phyloP scores from a whole-genome alignment of 352 stramenopile genomes.

The Chrysophaeum taylorii region DNA sequence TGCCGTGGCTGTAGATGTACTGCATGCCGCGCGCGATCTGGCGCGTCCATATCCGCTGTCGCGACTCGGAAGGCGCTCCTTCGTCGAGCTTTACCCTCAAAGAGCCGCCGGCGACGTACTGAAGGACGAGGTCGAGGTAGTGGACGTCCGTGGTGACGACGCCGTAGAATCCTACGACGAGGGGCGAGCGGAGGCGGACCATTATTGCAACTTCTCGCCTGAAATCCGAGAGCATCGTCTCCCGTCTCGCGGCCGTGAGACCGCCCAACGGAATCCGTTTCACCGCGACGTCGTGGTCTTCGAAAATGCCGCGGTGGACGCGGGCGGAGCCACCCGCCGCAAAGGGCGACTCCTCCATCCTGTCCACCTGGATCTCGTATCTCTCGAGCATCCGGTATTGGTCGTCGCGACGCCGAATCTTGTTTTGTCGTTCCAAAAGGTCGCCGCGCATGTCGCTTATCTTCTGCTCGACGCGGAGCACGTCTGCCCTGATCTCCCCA shows the following conservation, averaged over 20 bases:
- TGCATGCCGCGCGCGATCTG: constrained; percentile 17
- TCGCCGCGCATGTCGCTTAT: too few species aligned
- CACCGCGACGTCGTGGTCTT: neutral
- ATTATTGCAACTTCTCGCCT: too few species aligned
- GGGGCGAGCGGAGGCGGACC: too few species aligned
- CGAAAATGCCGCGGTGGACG: neutral
- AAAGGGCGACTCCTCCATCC: neutral
- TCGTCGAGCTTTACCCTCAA: neutral
- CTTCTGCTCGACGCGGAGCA: too few species aligned
- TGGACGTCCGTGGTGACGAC: neutral
- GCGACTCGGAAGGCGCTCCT: neutral
- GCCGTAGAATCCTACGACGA: too few species aligned
- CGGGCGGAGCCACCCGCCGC: neutral
- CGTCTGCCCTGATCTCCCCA: too few species aligned
- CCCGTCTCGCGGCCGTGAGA: too few species aligned
- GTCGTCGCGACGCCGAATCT: too few species aligned
- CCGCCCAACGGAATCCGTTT: too few species aligned
- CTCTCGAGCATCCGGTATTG: neutral
- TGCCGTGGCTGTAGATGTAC: constrained; percentile 20
- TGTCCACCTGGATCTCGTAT: neutral
- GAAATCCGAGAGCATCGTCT: too few species aligned
- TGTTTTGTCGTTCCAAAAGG: too few species aligned
- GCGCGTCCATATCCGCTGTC: neutral
- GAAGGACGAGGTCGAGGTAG: neutral
- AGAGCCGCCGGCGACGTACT: neutral